phyloP scores from a whole-genome alignment of 768 basidiomycete genomes.

The Leccinum ochraceum region DNA sequence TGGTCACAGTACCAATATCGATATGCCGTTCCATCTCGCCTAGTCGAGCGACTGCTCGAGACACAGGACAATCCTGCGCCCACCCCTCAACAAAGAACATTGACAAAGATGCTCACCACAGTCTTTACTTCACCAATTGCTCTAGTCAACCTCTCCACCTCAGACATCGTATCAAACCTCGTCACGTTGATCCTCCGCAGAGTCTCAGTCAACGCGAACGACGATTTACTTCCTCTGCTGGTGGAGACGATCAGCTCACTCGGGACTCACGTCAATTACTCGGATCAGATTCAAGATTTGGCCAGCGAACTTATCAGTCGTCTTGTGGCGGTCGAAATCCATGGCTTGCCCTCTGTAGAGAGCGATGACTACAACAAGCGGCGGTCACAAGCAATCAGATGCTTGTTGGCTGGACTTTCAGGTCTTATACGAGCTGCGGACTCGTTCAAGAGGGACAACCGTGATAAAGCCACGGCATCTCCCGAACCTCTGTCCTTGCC shows the following conservation, averaged over 20 bases:
- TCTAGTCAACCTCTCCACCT: conserved; percentile 87
- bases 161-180: conserved; percentile 82
- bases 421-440: conserved; percentile 71
- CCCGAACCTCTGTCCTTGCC: conserved; percentile 30
- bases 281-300: conserved; percentile 93
- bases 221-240: conserved; percentile 63
- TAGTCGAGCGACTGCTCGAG: conserved; percentile 75
- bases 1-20: conserved; percentile 95
- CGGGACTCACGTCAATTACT: conserved; percentile 91
- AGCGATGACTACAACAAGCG: conserved; percentile 40
- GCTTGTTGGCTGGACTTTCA: conserved; percentile 65
- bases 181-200: conserved; percentile 73
- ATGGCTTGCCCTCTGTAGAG: conserved; percentile 50
- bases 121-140: conserved; percentile 83
- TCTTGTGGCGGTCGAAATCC: conserved; percentile 67
- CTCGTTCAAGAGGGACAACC: conserved; percentile 30
- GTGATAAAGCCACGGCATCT: conserved; percentile 10
- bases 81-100: conserved; percentile 54
- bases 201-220: conserved; percentile 58
- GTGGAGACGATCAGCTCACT: conserved; percentile 81
- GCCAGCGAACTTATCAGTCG: conserved; percentile 80
- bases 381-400: conserved; percentile 67
- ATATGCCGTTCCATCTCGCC: conserved; percentile 81
- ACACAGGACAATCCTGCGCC: conserved; percentile 53
- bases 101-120: conserved; percentile 77